phyloP scores from a whole-genome alignment of 768 basidiomycete species.

The Calocybe gangraenosa region DNA sequence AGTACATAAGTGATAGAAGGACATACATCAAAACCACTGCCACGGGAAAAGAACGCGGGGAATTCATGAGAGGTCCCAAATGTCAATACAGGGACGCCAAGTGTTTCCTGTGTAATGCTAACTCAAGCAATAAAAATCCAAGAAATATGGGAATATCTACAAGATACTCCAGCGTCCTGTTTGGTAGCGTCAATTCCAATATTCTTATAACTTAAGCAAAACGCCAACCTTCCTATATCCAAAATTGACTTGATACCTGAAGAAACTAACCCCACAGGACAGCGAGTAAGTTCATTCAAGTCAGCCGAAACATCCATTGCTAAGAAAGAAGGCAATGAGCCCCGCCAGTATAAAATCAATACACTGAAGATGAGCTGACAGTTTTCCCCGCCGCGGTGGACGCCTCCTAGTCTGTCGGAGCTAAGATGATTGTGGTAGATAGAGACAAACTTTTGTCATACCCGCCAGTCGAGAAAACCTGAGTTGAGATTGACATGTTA shows the following conservation, averaged over 20 bases:
- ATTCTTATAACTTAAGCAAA: background rate
- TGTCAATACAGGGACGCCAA: slow-evolving; percentile 87
- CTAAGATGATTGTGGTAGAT: slow-evolving; percentile 2
- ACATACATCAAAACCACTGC: slow-evolving; percentile 73
- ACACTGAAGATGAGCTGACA: slow-evolving; percentile 24
- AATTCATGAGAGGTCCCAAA: slow-evolving; percentile 77
- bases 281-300: slow-evolving; percentile 81
- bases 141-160: slow-evolving; percentile 29
- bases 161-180: slow-evolving; percentile 76
- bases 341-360: background rate
- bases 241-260: slow-evolving; percentile 94
- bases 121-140: background rate
- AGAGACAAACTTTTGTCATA: slow-evolving; percentile 30
- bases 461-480: slow-evolving; percentile 95
- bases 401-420: slow-evolving; percentile 65
- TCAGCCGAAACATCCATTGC: slow-evolving; percentile 97
- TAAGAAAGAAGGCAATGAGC: slow-evolving; percentile 24
- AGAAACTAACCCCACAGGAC: slow-evolving; percentile 88
- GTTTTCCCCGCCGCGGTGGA: slow-evolving; percentile 53
- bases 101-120: slow-evolving; percentile 66
- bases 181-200: background rate
- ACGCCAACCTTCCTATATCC: slow-evolving; percentile 73
- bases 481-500: slow-evolving; percentile 31
- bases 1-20: slow-evolving; percentile 7
- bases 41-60: slow-evolving; percentile 89